A percentile compares a stretch with the other conserved stretches of the same genome.
phyloP scores from a whole-genome alignment of 768 basidiomycete species.

The Fibroporia radiculosa region DNA sequence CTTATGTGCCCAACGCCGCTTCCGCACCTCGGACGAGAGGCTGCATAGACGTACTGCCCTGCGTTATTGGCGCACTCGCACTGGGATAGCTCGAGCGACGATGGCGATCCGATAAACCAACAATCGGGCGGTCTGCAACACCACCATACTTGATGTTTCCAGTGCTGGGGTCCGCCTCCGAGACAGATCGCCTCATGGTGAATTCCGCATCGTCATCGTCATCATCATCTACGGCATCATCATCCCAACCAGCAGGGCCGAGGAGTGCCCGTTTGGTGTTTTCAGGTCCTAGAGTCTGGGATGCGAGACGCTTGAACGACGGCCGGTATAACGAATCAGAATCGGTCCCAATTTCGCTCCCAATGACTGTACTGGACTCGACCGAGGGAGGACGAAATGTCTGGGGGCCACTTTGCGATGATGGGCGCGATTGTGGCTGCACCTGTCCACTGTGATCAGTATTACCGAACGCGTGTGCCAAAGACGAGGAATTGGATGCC shows the following conservation, averaged over 20 bases:
- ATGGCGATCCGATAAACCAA: background rate
- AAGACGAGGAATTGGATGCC: constrained; percentile 23
- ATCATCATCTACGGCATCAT: constrained; percentile 19
- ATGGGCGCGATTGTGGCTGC: constrained; percentile 1
- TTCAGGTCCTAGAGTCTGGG: constrained; percentile 61
- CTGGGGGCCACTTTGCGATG: background rate
- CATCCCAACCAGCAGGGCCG: constrained; percentile 25
- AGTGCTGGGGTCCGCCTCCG: background rate
- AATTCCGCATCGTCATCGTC: constrained; percentile 4
- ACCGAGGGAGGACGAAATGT: constrained; percentile 17
- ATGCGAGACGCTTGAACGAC: constrained; percentile 66
- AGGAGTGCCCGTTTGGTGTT: constrained; percentile 47
- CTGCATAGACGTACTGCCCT: background rate
- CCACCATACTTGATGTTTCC: background rate
- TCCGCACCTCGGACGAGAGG: background rate
- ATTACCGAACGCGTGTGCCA: constrained; percentile 14
- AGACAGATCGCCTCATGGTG: background rate
- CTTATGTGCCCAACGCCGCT: background rate
- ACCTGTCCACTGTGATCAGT: background rate
- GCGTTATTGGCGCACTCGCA: background rate
- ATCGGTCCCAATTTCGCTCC: constrained; percentile 21
- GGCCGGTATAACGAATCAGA: constrained; percentile 34
- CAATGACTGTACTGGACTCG: constrained; percentile 16
- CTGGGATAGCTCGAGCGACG: constrained; percentile 1
- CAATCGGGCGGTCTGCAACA: background rate